Conservation (phyloP, 1,284 basidiomycete species). For the Austroboletus novae-zelandiae region DNA sequence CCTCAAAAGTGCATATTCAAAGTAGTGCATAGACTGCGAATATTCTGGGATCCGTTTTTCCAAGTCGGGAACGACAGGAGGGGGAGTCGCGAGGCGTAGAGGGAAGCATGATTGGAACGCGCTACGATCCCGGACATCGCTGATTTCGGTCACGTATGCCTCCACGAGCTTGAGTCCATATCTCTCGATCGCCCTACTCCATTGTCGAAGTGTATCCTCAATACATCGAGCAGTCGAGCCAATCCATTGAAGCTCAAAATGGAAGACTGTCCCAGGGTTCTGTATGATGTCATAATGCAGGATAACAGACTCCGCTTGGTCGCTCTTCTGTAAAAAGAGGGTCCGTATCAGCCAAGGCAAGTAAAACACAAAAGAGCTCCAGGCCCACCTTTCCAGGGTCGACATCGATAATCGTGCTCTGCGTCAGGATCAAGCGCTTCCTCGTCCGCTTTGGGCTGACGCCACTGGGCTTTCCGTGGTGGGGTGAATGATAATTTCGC, state of each 20-base stretch:
- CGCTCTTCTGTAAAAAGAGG: constrained; percentile 56
- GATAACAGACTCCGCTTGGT: constrained; percentile 84
- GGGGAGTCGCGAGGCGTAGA: constrained; percentile 68
- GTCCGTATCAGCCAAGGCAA: constrained; percentile 8
- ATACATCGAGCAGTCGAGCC: constrained; percentile 95
- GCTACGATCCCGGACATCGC: constrained; percentile 78
- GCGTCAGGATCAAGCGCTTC: constrained; percentile 77
- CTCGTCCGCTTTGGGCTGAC: constrained; percentile 46
- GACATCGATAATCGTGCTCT: constrained; percentile 85
- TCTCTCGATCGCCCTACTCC: constrained; percentile 83
- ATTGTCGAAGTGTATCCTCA: constrained; percentile 84
- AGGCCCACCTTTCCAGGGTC: constrained; percentile 70
- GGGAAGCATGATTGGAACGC: constrained; percentile 89
- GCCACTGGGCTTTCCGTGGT: constrained; percentile 34
- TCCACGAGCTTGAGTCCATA: constrained; percentile 94
- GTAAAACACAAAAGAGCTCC: neutral
- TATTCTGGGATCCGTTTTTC: constrained; percentile 67
- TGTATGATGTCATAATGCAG: constrained; percentile 92
- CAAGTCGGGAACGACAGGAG: constrained; percentile 70
- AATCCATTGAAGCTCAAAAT: constrained; percentile 97
- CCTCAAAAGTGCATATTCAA: constrained; percentile 77
- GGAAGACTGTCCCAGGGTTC: constrained; percentile 87
- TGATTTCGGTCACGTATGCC: constrained; percentile 85
- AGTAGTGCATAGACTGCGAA: constrained; percentile 64
- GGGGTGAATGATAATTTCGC: constrained; percentile 40